Conservation (phyloP, 768 basidiomycete genomes). For the Phaeotremella fagi region DNA sequence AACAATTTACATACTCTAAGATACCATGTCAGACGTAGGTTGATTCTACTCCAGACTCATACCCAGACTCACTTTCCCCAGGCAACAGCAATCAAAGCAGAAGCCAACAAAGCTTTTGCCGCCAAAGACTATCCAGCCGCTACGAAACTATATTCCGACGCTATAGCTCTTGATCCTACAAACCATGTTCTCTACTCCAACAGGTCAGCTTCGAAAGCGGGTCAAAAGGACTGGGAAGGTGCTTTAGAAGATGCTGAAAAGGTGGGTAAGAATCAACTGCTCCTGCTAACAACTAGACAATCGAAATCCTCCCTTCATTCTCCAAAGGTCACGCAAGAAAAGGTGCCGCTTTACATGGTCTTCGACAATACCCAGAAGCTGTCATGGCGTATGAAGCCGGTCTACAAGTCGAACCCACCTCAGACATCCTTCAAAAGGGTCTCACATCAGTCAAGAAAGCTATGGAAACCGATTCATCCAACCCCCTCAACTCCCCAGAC, state of each 20-base stretch:
- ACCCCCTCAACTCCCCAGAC: slow-evolving; percentile 26
- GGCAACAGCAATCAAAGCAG: slow-evolving; percentile 71
- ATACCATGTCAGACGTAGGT: slow-evolving; percentile 39
- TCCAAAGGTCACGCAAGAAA: slow-evolving; percentile 86
- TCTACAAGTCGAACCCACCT: slow-evolving; percentile 69
- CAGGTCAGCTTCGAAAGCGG: slow-evolving; percentile 83
- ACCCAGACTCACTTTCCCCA: slow-evolving; percentile 19
- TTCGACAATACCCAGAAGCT: slow-evolving; percentile 71
- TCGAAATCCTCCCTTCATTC: slow-evolving; percentile 74
- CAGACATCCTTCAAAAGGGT: slow-evolving; percentile 75
- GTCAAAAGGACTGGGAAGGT: slow-evolving; percentile 68
- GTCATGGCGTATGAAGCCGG: slow-evolving; percentile 78
- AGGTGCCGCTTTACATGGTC: slow-evolving; percentile 87
- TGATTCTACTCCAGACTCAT: background rate
- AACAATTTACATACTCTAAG: too few species aligned
- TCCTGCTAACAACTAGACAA: slow-evolving; percentile 55
- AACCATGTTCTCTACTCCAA: slow-evolving; percentile 92
- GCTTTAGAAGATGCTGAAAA: slow-evolving; percentile 86
- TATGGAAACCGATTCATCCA: slow-evolving; percentile 56
- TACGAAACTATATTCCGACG: slow-evolving; percentile 53
- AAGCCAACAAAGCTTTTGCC: slow-evolving; percentile 91
- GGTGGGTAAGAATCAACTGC: slow-evolving; percentile 52
- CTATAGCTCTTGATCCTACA: slow-evolving; percentile 71
- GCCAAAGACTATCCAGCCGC: slow-evolving; percentile 89
- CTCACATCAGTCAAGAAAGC: slow-evolving; percentile 83